Percentiles rank a stretch among this genome's conserved stretches.
Conservation (phyloP, 73 alveolate genomes). For the Paramecium biaurelia region DNA sequence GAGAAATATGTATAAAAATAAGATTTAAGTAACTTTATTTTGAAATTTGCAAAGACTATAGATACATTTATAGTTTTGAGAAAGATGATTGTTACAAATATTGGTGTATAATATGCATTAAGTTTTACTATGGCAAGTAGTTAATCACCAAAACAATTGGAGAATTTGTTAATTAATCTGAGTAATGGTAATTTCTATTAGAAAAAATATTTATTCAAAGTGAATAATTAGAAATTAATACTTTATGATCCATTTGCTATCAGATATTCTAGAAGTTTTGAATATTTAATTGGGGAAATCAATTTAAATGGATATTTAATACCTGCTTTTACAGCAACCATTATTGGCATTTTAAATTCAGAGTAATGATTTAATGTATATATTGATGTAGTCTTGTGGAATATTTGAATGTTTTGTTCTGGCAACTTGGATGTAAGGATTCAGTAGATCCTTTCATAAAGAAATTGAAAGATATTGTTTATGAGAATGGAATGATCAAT, state of each 20-base stretch:
- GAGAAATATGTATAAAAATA: not conserved
- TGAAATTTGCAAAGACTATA: not conserved
- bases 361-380: not conserved
- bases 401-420: not conserved
- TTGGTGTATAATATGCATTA: not conserved
- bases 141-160: not conserved
- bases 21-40: not conserved
- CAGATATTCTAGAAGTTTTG: conserved; percentile 21
- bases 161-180: not conserved
- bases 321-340: not conserved
- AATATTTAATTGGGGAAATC: not conserved
- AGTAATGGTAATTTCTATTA: not conserved
- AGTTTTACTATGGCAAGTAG: not conserved
- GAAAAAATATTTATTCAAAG: not conserved
- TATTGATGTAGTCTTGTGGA: not conserved
- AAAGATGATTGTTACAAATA: not conserved
- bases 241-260: conserved; percentile 28
- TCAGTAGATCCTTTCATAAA: not conserved
- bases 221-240: not conserved
- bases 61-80: not conserved
- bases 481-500: not conserved
- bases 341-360: not conserved
- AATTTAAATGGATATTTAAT: not conserved
- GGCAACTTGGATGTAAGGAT: not conserved
- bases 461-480: not conserved